These are phyloP conservation scores for Stentor roeselii DNA, from an alignment of 73 alveolate genomes.

Conservation along the genomic window DNA sequence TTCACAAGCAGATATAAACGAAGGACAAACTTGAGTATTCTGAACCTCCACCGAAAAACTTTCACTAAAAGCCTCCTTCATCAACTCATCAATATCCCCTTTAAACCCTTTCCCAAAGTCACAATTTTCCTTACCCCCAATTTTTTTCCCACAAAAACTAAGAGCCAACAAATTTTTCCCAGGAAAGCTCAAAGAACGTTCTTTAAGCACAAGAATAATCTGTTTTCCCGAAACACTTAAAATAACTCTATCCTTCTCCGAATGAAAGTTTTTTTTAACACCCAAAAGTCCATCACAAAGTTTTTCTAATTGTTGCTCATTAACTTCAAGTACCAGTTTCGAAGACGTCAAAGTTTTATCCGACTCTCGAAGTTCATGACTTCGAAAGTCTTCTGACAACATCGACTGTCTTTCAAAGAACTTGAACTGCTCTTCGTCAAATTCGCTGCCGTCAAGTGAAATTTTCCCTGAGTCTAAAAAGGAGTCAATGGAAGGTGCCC, in stretches of 20 bases:
- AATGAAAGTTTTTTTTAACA: too few species aligned
- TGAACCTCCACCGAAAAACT: not conserved
- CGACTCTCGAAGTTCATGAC: not conserved
- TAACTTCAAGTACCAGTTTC: not conserved
- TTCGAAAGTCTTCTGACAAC: not conserved
- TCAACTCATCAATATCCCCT: not conserved
- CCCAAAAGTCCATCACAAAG: not conserved
- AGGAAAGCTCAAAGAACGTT: not conserved
- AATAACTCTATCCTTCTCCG: not conserved
- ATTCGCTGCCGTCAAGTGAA: not conserved
- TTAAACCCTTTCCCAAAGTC: not conserved
- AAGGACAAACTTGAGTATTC: not conserved
- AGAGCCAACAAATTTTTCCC: too few species aligned
- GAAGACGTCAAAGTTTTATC: not conserved
- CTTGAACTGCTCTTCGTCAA: not conserved
- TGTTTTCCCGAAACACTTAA: not conserved
- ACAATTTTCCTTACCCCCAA: too few species aligned
- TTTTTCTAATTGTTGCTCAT: not conserved
- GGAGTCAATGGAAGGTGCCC: not conserved
- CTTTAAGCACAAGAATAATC: not conserved
- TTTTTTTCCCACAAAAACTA: not conserved
- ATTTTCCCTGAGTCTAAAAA: not conserved
- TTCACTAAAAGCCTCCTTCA: not conserved
- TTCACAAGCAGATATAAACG: not conserved
- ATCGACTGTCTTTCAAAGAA: not conserved